Evolutionary conservation across 2,329 filamentous ascomycete genomes (phyloP).

Genomic region (Aspergillus uvarum): DNA sequence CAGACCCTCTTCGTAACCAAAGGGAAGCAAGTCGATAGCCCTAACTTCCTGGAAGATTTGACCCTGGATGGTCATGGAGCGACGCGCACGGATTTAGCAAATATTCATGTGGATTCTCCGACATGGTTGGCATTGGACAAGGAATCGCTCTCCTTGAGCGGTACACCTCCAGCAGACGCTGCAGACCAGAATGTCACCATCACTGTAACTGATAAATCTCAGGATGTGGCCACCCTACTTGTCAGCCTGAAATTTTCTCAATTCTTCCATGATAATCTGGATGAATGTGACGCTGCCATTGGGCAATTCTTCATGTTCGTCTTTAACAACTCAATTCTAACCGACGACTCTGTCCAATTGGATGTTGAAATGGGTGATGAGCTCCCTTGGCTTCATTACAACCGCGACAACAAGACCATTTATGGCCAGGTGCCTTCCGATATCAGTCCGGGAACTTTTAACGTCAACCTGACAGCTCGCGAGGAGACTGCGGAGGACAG

Average conservation of each 20-base stretch:
- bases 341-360: slow-evolving; percentile 42
- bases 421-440: slow-evolving; percentile 51
- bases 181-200: slow-evolving; percentile 64
- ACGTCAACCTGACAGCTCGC: slow-evolving; percentile 46
- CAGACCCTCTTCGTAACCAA: slow-evolving; percentile 59
- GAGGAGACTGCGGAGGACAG: slow-evolving; percentile 41
- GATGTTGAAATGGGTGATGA: slow-evolving; percentile 44
- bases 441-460: slow-evolving; percentile 39
- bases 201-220: slow-evolving; percentile 58
- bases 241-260: slow-evolving; percentile 49
- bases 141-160: slow-evolving; percentile 61
- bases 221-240: slow-evolving; percentile 59
- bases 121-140: slow-evolving; percentile 69
- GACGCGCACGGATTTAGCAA: slow-evolving; percentile 50
- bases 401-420: slow-evolving; percentile 45
- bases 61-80: slow-evolving; percentile 59
- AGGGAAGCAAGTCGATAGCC: slow-evolving; percentile 55
- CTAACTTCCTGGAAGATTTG: slow-evolving; percentile 53
- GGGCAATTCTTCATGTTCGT: slow-evolving; percentile 52
- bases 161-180: slow-evolving; percentile 61
- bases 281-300: slow-evolving; percentile 48
- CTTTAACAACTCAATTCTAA: slow-evolving; percentile 47
- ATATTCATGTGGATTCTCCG: slow-evolving; percentile 58
- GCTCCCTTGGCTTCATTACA: slow-evolving; percentile 53
- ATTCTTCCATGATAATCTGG: slow-evolving; percentile 47